Percentiles rank a stretch among this genome's conserved stretches.
Conservation (phyloP, 1,284 basidiomycete genomes). For the Dichomitus squalens region DNA sequence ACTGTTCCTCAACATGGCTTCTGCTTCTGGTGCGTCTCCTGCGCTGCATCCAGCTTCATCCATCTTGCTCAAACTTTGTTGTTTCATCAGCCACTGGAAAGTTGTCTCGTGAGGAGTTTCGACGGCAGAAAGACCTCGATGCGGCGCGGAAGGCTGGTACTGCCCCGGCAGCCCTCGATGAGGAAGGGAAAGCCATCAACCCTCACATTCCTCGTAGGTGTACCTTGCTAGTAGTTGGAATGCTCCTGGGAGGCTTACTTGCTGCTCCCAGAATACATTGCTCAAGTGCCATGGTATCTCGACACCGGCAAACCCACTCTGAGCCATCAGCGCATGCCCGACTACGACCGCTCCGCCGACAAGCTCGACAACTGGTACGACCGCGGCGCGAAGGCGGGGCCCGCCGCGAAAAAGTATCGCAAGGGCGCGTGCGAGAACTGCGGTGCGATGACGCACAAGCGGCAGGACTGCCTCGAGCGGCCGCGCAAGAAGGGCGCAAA, state of each 20-base stretch:
- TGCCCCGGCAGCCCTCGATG: constrained; percentile 92
- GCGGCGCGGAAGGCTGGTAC: constrained; percentile 97
- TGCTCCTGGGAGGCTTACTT: constrained; percentile 16
- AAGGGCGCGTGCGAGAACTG: constrained; percentile 99
- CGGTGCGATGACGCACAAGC: constrained; percentile 94
- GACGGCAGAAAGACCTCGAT: constrained; percentile 94
- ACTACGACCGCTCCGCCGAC: constrained; percentile 63
- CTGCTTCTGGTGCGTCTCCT: constrained; percentile 22
- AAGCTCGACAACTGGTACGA: constrained; percentile 94
- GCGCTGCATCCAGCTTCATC: constrained; percentile 12
- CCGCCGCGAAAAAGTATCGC: constrained; percentile 93
- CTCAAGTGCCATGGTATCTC: constrained; percentile 98
- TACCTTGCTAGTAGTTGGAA: neutral
- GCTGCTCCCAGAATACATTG: constrained; percentile 74
- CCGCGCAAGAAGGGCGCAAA: constrained; percentile 96
- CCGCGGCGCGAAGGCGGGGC: constrained; percentile 83
- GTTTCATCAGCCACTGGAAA: constrained; percentile 57
- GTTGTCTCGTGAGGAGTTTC: constrained; percentile 90
- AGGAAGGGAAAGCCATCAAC: constrained; percentile 94
- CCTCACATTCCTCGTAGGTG: constrained; percentile 94
- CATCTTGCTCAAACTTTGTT: neutral
- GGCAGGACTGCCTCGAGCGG: constrained; percentile 91
- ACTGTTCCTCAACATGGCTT: constrained; percentile 18
- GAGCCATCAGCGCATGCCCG: constrained; percentile 88
- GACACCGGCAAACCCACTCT: constrained; percentile 90